Evolutionary conservation across 2,329 filamentous ascomycete species (phyloP), one percentile per base, ranked within the genome.

Genomic region (Ophiostoma ulmi): DNA sequence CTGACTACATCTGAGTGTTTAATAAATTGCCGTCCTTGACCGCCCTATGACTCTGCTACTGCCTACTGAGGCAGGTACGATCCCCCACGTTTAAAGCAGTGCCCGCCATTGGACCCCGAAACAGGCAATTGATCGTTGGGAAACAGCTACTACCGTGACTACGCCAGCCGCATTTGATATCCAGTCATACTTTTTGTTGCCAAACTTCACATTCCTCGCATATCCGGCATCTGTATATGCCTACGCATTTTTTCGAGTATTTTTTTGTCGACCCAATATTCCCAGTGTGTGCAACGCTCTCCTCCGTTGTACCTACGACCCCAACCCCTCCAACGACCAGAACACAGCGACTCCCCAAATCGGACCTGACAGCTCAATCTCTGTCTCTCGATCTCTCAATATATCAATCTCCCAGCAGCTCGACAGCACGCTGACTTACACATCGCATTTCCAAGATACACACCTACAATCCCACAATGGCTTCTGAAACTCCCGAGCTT

Each of bases 21-120:
- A 11, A 11, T 20, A 68, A 72, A 73, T 69, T 74, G 72, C 73
- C 73, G 71, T 8, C 10, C 0, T 6, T 70, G 67, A 74, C 73
- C 73, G 73, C 73, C 72, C 63, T 26, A 64, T 70, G 72, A 73
- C 73, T 68, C 68, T 64, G 11, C 63, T 17, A 22, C 22, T 14
- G 58, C 17, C 61, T 38, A 64, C 39, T 39, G 61, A n/a, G 61
- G 58, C 58, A 63, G 52, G n/a, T 58, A 58, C 52, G 52, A 58
- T 31, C 66, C 69, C 69, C 70, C 52, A 66, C 66, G 39, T 64
- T 58, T 48, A 20, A n/a, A 48, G 44, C 44, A 48, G 44, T 68
- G 64, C 44, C 35, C 26, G 14, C 52, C 26, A 48, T 68, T 66
- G 70, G 61, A 58, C 41, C 70, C 69, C 67, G 52, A 68, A 70